Percentiles rank a stretch among this genome's conserved stretches.
phyloP scores from a whole-genome alignment of 495 filamentous ascomycete genomes.

The Podospora conica region DNA sequence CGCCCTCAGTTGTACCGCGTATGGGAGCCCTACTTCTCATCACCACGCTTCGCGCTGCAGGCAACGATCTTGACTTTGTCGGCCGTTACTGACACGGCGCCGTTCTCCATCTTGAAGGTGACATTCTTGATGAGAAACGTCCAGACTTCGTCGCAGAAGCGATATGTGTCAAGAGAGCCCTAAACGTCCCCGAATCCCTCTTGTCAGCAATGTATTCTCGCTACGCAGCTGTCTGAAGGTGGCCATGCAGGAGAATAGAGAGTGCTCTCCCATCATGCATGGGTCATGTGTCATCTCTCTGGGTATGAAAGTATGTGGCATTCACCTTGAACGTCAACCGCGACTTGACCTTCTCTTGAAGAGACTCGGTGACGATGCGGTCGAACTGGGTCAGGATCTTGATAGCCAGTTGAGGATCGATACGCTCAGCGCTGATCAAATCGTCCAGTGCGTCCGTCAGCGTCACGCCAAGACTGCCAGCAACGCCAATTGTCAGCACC shows the following conservation, averaged over 20 bases:
- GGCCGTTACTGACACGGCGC: constrained; percentile 44
- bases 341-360: constrained; percentile 85
- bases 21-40: constrained; percentile 47
- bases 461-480: constrained; percentile 72
- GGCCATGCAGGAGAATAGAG: neutral
- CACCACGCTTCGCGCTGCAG: constrained; percentile 82
- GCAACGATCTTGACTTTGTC: constrained; percentile 97
- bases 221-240: neutral
- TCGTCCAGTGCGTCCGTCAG: constrained; percentile 96
- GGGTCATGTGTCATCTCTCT: neutral
- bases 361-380: constrained; percentile 74
- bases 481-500: constrained; percentile 14
- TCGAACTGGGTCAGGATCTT: constrained; percentile 95
- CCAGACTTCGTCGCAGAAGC: constrained; percentile 99
- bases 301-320: neutral
- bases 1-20: neutral
- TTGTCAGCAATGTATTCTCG: constrained; percentile 2
- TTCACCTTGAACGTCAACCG: constrained; percentile 92
- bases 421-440: constrained; percentile 82
- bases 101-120: constrained; percentile 91
- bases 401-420: constrained; percentile 97
- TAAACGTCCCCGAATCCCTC: constrained; percentile 30
- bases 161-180: constrained; percentile 98
- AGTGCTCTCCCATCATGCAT: neutral
- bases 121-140: constrained; percentile 99